A percentile compares a stretch with the other conserved stretches of the same genome.
phyloP scores from a whole-genome alignment of 1,284 basidiomycete genomes.

The Cryptococcus sp. region DNA sequence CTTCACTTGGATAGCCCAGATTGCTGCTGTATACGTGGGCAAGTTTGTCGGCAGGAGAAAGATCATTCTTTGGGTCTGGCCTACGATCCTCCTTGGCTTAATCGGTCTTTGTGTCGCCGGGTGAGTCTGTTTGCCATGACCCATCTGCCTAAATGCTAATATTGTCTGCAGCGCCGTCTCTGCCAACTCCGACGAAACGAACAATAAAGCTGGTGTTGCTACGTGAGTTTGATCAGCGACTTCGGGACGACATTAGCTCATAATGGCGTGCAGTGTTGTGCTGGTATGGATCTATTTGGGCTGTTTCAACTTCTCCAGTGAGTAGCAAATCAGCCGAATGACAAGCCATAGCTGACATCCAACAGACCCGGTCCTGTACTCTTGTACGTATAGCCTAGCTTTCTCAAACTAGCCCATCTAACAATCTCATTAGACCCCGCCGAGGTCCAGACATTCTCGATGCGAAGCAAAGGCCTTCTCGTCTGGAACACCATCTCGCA shows the following conservation, averaged over 20 bases:
- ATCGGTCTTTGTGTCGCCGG: constrained; percentile 46
- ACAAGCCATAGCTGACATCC: not conserved
- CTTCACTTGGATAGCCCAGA: constrained; percentile 52
- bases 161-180: constrained; percentile 36
- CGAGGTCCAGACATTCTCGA: constrained; percentile 53
- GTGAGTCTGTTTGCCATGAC: constrained; percentile 17
- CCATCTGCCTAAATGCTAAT: not conserved
- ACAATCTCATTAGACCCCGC: constrained; percentile 38
- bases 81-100: constrained; percentile 42
- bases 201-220: constrained; percentile 42
- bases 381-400: constrained; percentile 16
- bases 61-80: constrained; percentile 52
- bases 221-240: constrained; percentile 13
- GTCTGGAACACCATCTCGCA: constrained; percentile 53
- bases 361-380: constrained; percentile 44
- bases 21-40: constrained; percentile 42
- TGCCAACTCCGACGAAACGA: constrained; percentile 27
- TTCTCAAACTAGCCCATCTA: not conserved
- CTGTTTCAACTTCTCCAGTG: constrained; percentile 49
- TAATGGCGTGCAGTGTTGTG: constrained; percentile 29
- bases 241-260: not conserved
- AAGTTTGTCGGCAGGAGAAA: constrained; percentile 45
- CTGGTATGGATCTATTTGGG: constrained; percentile 54
- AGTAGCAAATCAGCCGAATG: not conserved
- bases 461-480: constrained; percentile 53